phyloP scores from a whole-genome alignment of 345 rosid species.

The Conringia planisiliqua region DNA sequence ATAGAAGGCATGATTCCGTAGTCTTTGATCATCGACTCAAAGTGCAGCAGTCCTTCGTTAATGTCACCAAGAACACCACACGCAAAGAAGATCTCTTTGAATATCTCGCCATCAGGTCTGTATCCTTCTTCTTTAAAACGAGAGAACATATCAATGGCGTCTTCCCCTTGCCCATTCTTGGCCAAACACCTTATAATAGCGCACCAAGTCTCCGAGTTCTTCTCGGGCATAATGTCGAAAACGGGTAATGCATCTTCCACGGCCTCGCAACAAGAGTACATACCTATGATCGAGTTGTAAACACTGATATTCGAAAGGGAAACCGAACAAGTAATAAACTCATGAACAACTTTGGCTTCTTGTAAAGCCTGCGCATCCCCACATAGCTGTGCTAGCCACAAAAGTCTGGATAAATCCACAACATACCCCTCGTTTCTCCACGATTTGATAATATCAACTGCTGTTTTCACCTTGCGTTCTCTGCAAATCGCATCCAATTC shows the following conservation, averaged over 20 bases:
- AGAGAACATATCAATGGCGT: conserved; percentile 59
- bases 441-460: conserved; percentile 42
- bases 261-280: conserved; percentile 60
- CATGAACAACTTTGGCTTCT: conserved; percentile 59
- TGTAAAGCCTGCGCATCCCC: conserved; percentile 52
- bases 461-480: conserved; percentile 55
- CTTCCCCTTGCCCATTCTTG: conserved; percentile 65
- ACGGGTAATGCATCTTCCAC: conserved; percentile 46
- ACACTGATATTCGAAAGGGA: conserved; percentile 38
- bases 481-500: conserved; percentile 55
- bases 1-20: conserved; percentile 54
- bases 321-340: conserved; percentile 32
- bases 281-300: conserved; percentile 54
- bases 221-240: conserved; percentile 47
- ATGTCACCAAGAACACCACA: conserved; percentile 63
- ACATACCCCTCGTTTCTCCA: conserved; percentile 37
- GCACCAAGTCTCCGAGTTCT: conserved; percentile 60
- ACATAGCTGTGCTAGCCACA: conserved; percentile 52
- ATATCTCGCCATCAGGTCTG: conserved; percentile 57
- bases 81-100: conserved; percentile 55
- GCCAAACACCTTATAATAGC: conserved; percentile 64
- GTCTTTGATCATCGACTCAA: conserved; percentile 64
- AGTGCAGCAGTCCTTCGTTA: conserved; percentile 66
- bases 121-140: conserved; percentile 60
- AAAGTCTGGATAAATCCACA: conserved; percentile 45